Evolutionary conservation across 495 filamentous ascomycete genomes (phyloP).

Genomic region (Xylaria intraflava): DNA sequence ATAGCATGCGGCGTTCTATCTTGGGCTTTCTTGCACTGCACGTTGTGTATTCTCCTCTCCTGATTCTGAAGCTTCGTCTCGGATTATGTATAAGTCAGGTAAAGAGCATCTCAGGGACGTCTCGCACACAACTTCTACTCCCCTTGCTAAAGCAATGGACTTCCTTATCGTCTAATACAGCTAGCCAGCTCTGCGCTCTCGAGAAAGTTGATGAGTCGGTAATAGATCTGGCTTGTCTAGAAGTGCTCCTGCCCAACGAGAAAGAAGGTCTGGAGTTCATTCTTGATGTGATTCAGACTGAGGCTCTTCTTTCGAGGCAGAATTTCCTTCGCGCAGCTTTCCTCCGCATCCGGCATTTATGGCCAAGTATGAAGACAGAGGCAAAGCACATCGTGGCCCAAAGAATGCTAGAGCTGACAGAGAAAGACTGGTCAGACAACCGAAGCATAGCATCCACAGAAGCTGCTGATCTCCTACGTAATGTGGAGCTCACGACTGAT

Average conservation of each 20-base stretch:
- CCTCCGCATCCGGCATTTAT: slow-evolving; percentile 58
- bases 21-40: slow-evolving; percentile 72
- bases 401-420: slow-evolving; percentile 47
- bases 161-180: slow-evolving; percentile 35
- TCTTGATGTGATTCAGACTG: slow-evolving; percentile 44
- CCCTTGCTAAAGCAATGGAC: slow-evolving; percentile 64
- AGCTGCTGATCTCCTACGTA: slow-evolving; percentile 61
- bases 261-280: slow-evolving; percentile 59
- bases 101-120: slow-evolving; percentile 58
- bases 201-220: slow-evolving; percentile 57
- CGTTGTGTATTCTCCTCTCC: slow-evolving; percentile 56
- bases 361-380: slow-evolving; percentile 62
- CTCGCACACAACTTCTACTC: slow-evolving; percentile 62
- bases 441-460: slow-evolving; percentile 37
- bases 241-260: slow-evolving; percentile 60
- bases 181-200: slow-evolving; percentile 25
- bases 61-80: slow-evolving; percentile 60
- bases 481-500: slow-evolving; percentile 59
- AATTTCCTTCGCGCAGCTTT: slow-evolving; percentile 56
- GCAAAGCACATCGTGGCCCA: slow-evolving; percentile 52
- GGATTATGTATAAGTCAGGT: slow-evolving; percentile 63
- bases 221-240: slow-evolving; percentile 54
- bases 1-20: slow-evolving; percentile 55
- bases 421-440: slow-evolving; percentile 21
- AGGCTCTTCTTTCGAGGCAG: slow-evolving; percentile 35